phyloP scores from a whole-genome alignment of 768 basidiomycete genomes.

The Auriscalpium vulgare region DNA sequence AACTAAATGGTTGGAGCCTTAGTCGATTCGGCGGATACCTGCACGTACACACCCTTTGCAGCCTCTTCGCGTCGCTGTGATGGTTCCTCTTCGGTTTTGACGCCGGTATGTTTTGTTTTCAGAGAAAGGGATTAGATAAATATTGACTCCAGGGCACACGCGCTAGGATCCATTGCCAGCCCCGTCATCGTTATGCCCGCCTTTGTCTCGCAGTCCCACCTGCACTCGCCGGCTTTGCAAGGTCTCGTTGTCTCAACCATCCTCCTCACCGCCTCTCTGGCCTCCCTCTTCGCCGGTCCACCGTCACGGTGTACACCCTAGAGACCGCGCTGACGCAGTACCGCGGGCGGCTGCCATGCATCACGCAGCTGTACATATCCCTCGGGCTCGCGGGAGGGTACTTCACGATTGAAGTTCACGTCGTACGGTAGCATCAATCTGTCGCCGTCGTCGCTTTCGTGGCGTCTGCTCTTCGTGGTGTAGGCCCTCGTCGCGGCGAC shows the following conservation, averaged over 20 bases:
- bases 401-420: no score
- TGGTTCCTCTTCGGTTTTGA: conserved; percentile 29
- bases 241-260: conserved; percentile 37
- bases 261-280: conserved; percentile 33
- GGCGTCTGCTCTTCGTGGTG: conserved; percentile 31
- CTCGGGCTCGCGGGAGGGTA: conserved; percentile 33
- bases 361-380: conserved; percentile 36
- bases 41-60: not conserved
- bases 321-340: conserved; percentile 36
- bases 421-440: conserved; percentile 30
- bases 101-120: conserved; percentile 17
- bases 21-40: not conserved
- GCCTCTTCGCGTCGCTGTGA: conserved; percentile 14
- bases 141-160: not conserved
- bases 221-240: conserved; percentile 29
- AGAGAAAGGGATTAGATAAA: not conserved
- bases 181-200: conserved; percentile 40
- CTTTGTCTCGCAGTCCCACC: conserved; percentile 31
- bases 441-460: conserved; percentile 23
- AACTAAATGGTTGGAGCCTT: no score
- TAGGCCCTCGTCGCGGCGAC: conserved; percentile 24
- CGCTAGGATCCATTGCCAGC: conserved; percentile 27
- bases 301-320: conserved; percentile 31
- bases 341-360: conserved; percentile 32
- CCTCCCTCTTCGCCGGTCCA: conserved; percentile 35